Base-by-base conservation (phyloP, 75 land plant species). In the Selaginella moellendorffii region DNA sequence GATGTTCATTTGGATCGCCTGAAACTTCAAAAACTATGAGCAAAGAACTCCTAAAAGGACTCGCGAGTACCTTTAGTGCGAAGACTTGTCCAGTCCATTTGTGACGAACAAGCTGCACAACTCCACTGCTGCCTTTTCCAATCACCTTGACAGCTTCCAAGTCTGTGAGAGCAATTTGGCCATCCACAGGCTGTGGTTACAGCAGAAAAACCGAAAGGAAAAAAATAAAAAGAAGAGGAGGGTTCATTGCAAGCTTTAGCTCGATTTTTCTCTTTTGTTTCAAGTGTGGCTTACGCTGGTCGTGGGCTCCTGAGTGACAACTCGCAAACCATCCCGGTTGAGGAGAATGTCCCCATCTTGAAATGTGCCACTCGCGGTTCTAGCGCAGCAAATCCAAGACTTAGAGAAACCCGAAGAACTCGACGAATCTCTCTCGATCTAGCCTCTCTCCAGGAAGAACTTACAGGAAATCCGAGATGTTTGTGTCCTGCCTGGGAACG, bases 61-160 rank as follows among this genome's bases (percentile, higher is more conserved):
- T 5, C 46, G 46, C 14, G 46, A 5, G 14, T 36, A 90, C 97
- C 86, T 91, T 87, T 22, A 91, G 61, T 46, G 97, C 97, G 71
- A 85, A 91, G 46, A 82, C 76, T 56, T 84, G 79, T 27, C 78
- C 79, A 22, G 93, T 84, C 88, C 85, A 91, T 69, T 88, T 87
- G 70, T 91, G 93, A n/a, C 81, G 85, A 30, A 91, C 93, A 42
- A 91, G 69, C 70, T 82, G 93, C 69, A 91, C 97, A 77, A 83
- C 78, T 30, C 88, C 97, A 54, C 89, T 78, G 73, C 71, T 79
- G 12, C 93, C 93, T 74, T 91, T 85, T 14, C 93, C 97, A 42
- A 91, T 76, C 18, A 91, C 97, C 78, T 83, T 82, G 30, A 85
- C 69, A 10, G 81, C 64, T 62, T 91, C 93, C 61, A 91, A 20